Evolutionary conservation across 257 asterid species (phyloP), one percentile per base, ranked within the genome.

Genomic region (Lavandula angustifolia): DNA sequence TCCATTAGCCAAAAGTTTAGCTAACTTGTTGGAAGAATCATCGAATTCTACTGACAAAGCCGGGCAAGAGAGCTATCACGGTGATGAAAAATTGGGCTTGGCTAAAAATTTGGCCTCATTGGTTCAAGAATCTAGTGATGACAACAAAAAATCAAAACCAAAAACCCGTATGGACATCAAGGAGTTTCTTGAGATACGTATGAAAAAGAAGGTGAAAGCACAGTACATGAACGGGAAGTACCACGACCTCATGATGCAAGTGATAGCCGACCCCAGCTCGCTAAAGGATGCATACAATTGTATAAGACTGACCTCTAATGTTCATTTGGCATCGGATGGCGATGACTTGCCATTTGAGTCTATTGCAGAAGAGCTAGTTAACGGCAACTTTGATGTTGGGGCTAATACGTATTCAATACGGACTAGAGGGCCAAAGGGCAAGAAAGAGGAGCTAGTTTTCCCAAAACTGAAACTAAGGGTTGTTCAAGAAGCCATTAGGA

Each of bases 181-280:
- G 81, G 82, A 87, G 82, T 75, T 75, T 64, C 87, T 87, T 27
- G 95, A 85, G 79, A 72, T 67, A 67, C 86, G 86, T 11, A 75
- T 89, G 63, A 92, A 92, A 82, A 92, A 81, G 76, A 89, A 77
- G 81, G 97, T 87, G 58, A 92, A 92, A 73, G 95, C 86, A 68
- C 99, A 84, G 16, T 83, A 48, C 64, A 62, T 1, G 50, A 65
- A 85, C 53, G 99, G 99, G 27, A 92, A 84, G 75, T 92, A 78
- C 73, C 78, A 73, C 6, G 74, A 80, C 79, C 87, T 92, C 68
- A 64, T 82, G 87, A 44, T n/a, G 53, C 75, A 87, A 72, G 94
- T 92, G 76, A 79, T 92, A 71, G 84, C 97, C 2, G 81, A 85
- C 62, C 87, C 88, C 10, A 75, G 68, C 78, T 87, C 94, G 57